Evolutionary conservation across 371 early-diverging fungal genomes (phyloP), one percentile per base, ranked within the genome.

Genomic region (Fennellomyces sp.): DNA sequence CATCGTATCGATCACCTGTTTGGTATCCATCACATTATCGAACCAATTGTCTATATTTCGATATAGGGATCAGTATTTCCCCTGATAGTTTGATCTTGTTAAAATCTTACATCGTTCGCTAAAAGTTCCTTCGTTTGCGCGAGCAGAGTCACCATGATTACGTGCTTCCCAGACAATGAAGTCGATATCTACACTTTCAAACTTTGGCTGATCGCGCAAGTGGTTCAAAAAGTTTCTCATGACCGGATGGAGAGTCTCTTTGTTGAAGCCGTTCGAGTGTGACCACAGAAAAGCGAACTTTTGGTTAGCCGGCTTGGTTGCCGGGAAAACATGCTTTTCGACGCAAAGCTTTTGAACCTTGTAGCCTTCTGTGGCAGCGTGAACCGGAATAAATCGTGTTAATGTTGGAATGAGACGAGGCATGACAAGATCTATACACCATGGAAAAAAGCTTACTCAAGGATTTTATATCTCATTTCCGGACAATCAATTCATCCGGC

Each of bases 101-200:
- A 35, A 21, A 39, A 47, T 1, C 56, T 69, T 72, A 73, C 76
- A 79, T 17, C 47, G 64, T 0, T 65, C 58, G 5, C 29, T 19
- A 42, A 69, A 65, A 8, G 52, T 57, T 27, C 61, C 73, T 11
- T 68, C 64, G 36, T 80, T 80, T 12, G 70, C 13, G 2, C 74
- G 65, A 17, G 75, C 76, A 12, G 76, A 76, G 53, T 80, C 80
- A 12, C 80, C 80, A 56, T 80, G 80, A 27, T 61, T 73, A 58
- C 78, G 75, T 11, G 70, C 69, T 49, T 78, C 78, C 73, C 73
- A 78, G 7, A 61, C 60, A 17, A 69, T 53, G 29, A 73, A 62
- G 4, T 64, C 63, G 29, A 76, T 50, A 25, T 71, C 67, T 1
- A 55, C 61, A 21, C 51, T 15, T 5, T 68, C 58, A 10, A 71